Evolutionary conservation across 768 basidiomycete species (phyloP), one percentile per base, ranked within the genome.

Genomic region (Rhodotorula babjevae): DNA sequence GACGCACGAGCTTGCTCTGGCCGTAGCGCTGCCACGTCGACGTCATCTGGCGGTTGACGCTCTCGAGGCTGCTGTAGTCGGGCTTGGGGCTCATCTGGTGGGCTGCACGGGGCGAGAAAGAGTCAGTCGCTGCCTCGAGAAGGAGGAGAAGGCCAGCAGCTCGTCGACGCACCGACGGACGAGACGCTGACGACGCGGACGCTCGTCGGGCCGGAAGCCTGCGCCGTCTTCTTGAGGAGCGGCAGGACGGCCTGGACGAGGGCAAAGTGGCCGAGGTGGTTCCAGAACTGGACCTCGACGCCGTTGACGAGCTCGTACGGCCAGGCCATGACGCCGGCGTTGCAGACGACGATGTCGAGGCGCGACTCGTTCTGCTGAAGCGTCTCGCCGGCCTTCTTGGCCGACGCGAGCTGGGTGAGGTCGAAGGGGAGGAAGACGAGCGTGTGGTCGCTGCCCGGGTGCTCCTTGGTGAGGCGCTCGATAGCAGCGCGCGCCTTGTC

Each of bases 211-310:
- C 42, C 60, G 15, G 63, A 47, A 8, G 31, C n/a, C 69, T 73
- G 70, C n/a, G 72, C 58, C 19, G 77, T 77, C 72, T 76, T 60
- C 31, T 59, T 70, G 7, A 78, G 59, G 11, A 73, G 64, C 14
- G 78, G 77, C 1, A 77, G 46, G 27, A 78, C 73, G 2, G 61
- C 44, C 36, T 63, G 56, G 14, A 72, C 55, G 56, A 78, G 73
- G 3, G 74, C 77, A 42, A 76, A 77, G 58, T 77, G 78, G 7
- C 78, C 78, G 10, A 78, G 61, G 60, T 78, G 76, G 64, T 77
- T 78, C 61, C 71, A 76, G 62, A 76, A 72, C 60, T 76, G 75
- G 16, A 66, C 46, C 47, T 76, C 72, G 57, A 76, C 55, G 40
- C 67, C 70, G 55, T 72, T 69, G 31, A 63, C 31, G 44, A 76